Conservation (phyloP, 2,329 filamentous ascomycete species). For the Tolypocladium pustulatum region DNA sequence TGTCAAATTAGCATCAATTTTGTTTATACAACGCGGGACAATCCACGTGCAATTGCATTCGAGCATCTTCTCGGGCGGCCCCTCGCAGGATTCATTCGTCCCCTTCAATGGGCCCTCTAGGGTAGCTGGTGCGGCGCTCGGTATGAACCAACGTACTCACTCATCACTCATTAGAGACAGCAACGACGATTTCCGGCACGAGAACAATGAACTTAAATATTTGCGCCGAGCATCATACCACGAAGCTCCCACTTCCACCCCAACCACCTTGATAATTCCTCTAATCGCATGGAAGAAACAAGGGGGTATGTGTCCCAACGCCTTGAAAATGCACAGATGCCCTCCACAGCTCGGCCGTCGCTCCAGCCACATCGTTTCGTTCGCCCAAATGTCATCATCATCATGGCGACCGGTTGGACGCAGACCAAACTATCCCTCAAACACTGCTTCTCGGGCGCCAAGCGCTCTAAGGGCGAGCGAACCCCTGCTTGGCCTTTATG, state of each 20-base stretch:
- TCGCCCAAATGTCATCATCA: slow-evolving; percentile 1
- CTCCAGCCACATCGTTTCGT: neutral
- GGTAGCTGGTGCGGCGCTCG: neutral
- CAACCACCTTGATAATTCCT: slow-evolving; percentile 3
- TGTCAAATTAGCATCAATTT: neutral
- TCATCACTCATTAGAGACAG: too few relatives aligned
- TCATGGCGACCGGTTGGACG: neutral
- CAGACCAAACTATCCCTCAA: neutral
- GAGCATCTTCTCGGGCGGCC: too few relatives aligned
- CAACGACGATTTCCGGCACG: neutral
- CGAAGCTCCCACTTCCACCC: neutral
- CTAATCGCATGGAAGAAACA: slow-evolving; percentile 9
- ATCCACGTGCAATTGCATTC: too few relatives aligned
- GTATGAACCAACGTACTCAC: too few relatives aligned
- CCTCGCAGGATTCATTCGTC: too few relatives aligned
- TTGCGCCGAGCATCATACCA: neutral
- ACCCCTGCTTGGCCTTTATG: slow-evolving; percentile 16
- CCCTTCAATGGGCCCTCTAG: too few relatives aligned
- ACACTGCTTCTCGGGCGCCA: neutral
- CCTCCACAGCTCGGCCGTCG: neutral
- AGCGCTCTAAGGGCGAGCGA: slow-evolving; percentile 15
- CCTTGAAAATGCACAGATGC: slow-evolving; percentile 19
- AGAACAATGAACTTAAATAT: neutral
- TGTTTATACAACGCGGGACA: too few relatives aligned
- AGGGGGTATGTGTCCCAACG: slow-evolving; percentile 24